Base-by-base conservation (phyloP, 1,139 yeast species). In the Suhomyces bolitotheri region DNA sequence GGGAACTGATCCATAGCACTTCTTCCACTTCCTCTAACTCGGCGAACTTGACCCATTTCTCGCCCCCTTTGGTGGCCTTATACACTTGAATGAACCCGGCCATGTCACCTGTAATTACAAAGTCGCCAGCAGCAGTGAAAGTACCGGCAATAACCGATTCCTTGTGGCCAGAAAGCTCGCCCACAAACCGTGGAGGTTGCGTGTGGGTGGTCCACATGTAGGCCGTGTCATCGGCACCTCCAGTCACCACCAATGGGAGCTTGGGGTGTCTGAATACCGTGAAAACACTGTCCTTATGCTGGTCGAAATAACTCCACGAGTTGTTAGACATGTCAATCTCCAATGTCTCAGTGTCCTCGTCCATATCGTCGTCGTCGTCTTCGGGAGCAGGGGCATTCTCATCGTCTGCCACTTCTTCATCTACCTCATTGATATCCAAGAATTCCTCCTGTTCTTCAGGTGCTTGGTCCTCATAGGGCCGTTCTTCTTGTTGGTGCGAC, bases 161-260 rank as follows among this genome's bases (percentile, higher is more conserved):
- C 27, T 81, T 82, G 60, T 88, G 96, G 11, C 90, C 89, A 36
- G 65, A 67, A 33, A 90, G 66, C 50, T 83, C 82, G 26, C 85
- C 80, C 3, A 87, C 90, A 44, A 83, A 71, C 45, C 82, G 77
- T 7, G 96, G 89, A 23, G 95, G 95, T 45, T 78, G 81, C 2
- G 85, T 71, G 58, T 88, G 94, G 3, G 95, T 82, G 5, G 96
- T 87, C 97, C 97, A 92, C 50, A 92, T 58, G 59, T 79, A 87
- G 1, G 92, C 97, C 24, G 78, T 70, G 56, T 92, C 83, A 59
- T 92, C 99, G 33, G 97, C 97, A 31, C 97, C 97, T 11, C 95
- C 82, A 13, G 85, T 78, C 5, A 82, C 86, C 39, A 87, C 76
- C 68, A 71, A 59, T 14, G 96, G 96, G 43, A 88, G 69, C 11